Base-by-base conservation (phyloP, 1,284 basidiomycete genomes). In the Rhodotorula sp. region DNA sequence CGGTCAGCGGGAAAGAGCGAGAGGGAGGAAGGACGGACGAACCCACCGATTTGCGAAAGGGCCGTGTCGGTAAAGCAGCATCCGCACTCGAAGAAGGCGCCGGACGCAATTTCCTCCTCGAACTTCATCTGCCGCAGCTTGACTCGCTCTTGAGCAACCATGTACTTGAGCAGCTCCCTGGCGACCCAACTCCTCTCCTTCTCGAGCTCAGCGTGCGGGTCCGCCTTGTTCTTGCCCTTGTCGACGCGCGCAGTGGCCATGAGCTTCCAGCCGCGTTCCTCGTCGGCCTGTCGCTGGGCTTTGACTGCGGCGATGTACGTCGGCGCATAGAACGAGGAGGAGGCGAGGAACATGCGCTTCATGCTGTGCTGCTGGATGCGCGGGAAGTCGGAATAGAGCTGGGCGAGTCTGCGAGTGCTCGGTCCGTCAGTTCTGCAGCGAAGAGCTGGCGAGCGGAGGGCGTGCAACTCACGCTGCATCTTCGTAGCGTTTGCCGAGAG, bases 1-100 rank as follows among this genome's bases (percentile, higher is more conserved):
- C 31, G 2, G 34, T 26, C 18, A 26, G 48, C 7, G 28, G 28
- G 34, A 31, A 15, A 5, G 26, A 31, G n/a, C 16, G 9, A 44
- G 18, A 1, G 18, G 50, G 3, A 40, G 13, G 16, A 13, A 26
- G 4, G 31, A 31, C 30, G 16, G 20, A 26, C 7, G 16, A 22
- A 61, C 69, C 56, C 46, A 68, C 68, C 52, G 44, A 71, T 57
- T 40, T 62, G 67, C 3, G 59, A 62, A 24, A 74, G 59, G 4
- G 60, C 70, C 1, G 28, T 54, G 15, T 77, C 76, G 53, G 64
- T 57, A 53, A 74, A 79, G 67, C 78, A 78, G 61, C 77, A 77
- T 0, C 76, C 75, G 60, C 78, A 79, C 30, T 78, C 77, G 65
- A 77, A 72, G 55, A 71, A 69, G 7, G 68, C 70, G 15, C 69